Evolutionary conservation across 2,329 filamentous ascomycete genomes (phyloP).

Genomic region (Rosellinia necatrix): DNA sequence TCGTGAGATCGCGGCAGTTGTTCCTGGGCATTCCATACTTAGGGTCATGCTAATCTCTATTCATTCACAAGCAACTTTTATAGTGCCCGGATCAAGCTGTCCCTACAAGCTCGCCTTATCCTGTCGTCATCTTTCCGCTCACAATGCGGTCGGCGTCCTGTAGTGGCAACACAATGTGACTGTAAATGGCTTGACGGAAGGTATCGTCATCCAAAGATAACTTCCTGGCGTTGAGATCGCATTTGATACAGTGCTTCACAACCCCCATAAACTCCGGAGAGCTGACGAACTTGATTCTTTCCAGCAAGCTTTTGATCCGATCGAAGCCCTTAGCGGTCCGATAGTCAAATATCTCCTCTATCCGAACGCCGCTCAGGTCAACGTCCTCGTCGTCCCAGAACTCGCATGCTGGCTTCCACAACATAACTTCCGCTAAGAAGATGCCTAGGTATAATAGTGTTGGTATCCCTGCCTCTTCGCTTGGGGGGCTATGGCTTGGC

Average conservation of each 20-base stretch:
- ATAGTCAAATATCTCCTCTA: conserved; percentile 22
- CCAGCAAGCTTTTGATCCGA: conserved; percentile 14
- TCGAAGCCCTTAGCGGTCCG: conserved; percentile 15
- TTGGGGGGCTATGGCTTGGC: background rate
- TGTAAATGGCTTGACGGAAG: conserved; percentile 24
- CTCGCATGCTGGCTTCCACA: conserved; percentile 23
- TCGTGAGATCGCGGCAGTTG: too few species aligned
- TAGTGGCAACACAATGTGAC: conserved; percentile 22
- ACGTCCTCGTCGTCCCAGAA: conserved; percentile 20
- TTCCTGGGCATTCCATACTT: too few species aligned
- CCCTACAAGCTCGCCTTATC: background rate
- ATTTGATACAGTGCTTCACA: conserved; percentile 26
- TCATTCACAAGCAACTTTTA: too few species aligned
- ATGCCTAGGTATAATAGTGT: conserved; percentile 20
- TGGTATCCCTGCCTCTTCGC: conserved; percentile 8
- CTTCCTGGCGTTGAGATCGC: conserved; percentile 11
- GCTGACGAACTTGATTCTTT: conserved; percentile 16
- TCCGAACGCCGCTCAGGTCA: conserved; percentile 3
- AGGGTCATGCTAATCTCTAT: too few species aligned
- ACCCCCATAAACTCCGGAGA: conserved; percentile 13
- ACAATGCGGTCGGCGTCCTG: conserved; percentile 20
- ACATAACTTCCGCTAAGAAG: conserved; percentile 23
- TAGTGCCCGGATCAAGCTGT: background rate
- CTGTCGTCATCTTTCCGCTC: conserved; percentile 11
- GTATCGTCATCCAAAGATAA: conserved; percentile 22